These are phyloP conservation scores for Eimeria praecox DNA, from an alignment of 169 alveolate genomes.

Conservation along the genomic window DNA sequence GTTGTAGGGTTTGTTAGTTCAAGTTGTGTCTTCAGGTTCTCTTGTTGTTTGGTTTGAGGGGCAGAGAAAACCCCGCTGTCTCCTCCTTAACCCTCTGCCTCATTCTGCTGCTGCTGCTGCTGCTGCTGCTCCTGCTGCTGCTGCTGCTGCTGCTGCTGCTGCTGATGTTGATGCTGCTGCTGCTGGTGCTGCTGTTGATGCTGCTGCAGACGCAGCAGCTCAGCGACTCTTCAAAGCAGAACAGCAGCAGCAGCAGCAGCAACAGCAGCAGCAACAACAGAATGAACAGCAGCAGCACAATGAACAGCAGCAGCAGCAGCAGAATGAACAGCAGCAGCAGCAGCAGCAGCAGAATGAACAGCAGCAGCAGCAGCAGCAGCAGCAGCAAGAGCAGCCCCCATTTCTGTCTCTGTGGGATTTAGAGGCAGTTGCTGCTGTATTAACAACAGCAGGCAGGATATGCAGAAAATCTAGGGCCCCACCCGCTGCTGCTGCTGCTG, in stretches of 20 bases:
- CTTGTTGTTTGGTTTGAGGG: conserved; percentile 27
- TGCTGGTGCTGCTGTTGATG: neutral
- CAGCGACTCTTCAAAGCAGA: neutral
- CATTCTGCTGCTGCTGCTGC: too few species aligned
- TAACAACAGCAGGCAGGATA: neutral
- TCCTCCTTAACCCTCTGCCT: neutral
- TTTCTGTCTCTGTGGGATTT: conserved; percentile 18
- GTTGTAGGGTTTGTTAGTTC: too few species aligned
- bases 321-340: neutral
- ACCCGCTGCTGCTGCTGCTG: neutral
- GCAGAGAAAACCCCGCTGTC: conserved; percentile 12
- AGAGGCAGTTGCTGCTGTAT: neutral
- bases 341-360: too few species aligned
- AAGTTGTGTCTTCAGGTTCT: too few species aligned
- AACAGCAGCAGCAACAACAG: neutral
- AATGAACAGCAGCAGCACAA: too few species aligned
- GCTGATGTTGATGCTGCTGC: neutral
- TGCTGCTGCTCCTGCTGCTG: neutral
- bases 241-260: neutral
- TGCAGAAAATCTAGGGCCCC: neutral
- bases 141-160: neutral
- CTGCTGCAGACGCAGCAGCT: neutral
- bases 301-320: neutral
- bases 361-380: neutral
- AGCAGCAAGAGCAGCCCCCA: neutral